Percentiles rank a stretch among this genome's conserved stretches.
Evolutionary conservation across 805 yeast species (phyloP).

Genomic region (Kockiozyma suomiensis): DNA sequence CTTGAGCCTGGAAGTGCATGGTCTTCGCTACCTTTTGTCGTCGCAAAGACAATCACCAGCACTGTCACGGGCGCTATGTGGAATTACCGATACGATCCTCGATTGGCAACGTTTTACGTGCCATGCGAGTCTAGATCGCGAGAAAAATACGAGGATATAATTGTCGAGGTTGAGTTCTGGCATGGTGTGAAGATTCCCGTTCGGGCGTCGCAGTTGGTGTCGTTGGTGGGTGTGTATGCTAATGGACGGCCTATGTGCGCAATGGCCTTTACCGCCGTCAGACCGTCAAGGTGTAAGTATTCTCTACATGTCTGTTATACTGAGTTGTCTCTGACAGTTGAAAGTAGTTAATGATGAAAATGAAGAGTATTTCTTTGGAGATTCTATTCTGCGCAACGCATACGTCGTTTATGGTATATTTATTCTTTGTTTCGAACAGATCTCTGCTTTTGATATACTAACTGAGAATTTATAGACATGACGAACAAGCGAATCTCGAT

Average conservation of each 20-base stretch:
- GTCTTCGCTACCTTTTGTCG: conserved; percentile 19
- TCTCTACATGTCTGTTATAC: not conserved
- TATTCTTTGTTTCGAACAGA: no score
- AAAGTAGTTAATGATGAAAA: not conserved
- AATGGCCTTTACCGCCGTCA: conserved; percentile 10
- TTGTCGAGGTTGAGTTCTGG: conserved; percentile 17
- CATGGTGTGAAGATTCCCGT: conserved; percentile 17
- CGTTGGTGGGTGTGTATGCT: conserved; percentile 6
- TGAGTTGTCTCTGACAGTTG: not conserved
- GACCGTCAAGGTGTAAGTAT: not conserved
- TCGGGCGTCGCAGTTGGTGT: conserved; percentile 12
- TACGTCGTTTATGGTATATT: conserved; percentile 21
- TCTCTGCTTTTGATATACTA: not conserved
- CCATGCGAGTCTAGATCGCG: conserved; percentile 5
- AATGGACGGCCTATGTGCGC: conserved; percentile 25
- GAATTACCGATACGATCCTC: not conserved
- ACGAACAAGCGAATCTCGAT: conserved; percentile 5
- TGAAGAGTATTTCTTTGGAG: conserved; percentile 16
- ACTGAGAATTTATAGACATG: not conserved
- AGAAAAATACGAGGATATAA: not conserved
- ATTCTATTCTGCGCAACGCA: conserved; percentile 25
- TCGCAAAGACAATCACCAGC: conserved; percentile 10
- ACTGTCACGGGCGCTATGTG: conserved; percentile 5
- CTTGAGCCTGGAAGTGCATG: conserved; percentile 22
- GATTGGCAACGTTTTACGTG: conserved; percentile 10